phyloP scores from a whole-genome alignment of 2,329 filamentous ascomycete genomes.

The Nakataea oryzae region DNA sequence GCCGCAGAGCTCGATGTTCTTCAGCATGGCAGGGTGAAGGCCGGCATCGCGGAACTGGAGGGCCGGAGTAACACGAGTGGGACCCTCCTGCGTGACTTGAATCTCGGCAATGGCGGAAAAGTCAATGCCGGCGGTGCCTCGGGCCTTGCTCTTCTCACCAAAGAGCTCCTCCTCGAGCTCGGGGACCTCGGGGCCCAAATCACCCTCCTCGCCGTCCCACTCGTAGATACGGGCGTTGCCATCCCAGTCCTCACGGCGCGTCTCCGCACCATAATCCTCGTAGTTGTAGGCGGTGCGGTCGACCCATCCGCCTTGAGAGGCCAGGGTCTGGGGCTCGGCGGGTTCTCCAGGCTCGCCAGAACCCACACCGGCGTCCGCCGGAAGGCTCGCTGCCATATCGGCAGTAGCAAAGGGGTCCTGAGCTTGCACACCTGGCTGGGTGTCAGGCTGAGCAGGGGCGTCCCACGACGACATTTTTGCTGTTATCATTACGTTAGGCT shows the following conservation, averaged over 20 bases:
- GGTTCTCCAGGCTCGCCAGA: slow-evolving; percentile 6
- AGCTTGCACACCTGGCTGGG: background rate
- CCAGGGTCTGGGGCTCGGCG: slow-evolving; percentile 11
- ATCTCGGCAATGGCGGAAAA: slow-evolving; percentile 50
- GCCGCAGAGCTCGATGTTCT: slow-evolving; percentile 64
- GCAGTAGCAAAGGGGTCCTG: slow-evolving; percentile 6
- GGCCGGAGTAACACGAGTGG: slow-evolving; percentile 37
- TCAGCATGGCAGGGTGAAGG: slow-evolving; percentile 71
- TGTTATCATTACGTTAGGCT: background rate
- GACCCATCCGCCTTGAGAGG: slow-evolving; percentile 31
- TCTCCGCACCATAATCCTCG: slow-evolving; percentile 15
- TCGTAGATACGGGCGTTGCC: slow-evolving; percentile 60
- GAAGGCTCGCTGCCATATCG: slow-evolving; percentile 21
- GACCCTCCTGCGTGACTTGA: slow-evolving; percentile 46
- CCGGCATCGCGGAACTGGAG: slow-evolving; percentile 63
- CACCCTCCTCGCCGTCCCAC: slow-evolving; percentile 78
- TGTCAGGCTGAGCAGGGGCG: background rate
- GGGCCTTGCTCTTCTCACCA: slow-evolving; percentile 37
- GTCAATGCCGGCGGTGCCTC: slow-evolving; percentile 43
- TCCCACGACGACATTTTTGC: background rate
- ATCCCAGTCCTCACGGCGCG: slow-evolving; percentile 28
- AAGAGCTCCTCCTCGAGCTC: slow-evolving; percentile 73
- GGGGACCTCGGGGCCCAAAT: slow-evolving; percentile 62
- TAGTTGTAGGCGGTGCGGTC: slow-evolving; percentile 38
- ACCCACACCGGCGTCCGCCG: slow-evolving; percentile 3